A percentile compares a stretch with the other conserved stretches of the same genome.
Evolutionary conservation across 208 protist species (phyloP).

Genomic region (Acanthamoeba triangularis): DNA sequence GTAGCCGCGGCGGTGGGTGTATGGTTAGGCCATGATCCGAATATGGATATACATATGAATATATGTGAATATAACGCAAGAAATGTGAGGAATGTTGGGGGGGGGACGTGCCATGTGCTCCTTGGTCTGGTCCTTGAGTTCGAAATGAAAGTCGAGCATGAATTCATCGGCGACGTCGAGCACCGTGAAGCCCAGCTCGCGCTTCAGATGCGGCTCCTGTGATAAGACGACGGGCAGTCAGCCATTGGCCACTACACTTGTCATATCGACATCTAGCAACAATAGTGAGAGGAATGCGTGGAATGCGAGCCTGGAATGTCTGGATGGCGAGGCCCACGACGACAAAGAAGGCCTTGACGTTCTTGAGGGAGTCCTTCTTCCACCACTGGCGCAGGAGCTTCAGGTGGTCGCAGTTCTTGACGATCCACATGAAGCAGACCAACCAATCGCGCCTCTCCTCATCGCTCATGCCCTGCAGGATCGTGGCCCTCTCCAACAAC

Average conservation of each 20-base stretch:
- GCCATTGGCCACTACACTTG: not conserved
- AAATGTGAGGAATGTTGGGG: not conserved
- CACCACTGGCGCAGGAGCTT: constrained; percentile 58
- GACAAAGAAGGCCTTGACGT: constrained; percentile 44
- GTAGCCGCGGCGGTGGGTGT: not conserved
- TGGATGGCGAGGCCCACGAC: constrained; percentile 24
- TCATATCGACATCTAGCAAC: not conserved
- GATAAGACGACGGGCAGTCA: not conserved
- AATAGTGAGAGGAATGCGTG: not conserved
- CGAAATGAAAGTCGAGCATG: constrained; percentile 47
- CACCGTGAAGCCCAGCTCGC: constrained; percentile 37
- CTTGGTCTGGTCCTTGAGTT: constrained; percentile 54
- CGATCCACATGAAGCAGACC: constrained; percentile 74
- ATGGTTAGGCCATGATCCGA: not conserved
- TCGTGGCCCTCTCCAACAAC: not conserved
- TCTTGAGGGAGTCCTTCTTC: constrained; percentile 27
- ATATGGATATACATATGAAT: not conserved
- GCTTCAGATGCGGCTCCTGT: constrained; percentile 36
- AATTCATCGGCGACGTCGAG: constrained; percentile 57
- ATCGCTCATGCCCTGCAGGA: constrained; percentile 47
- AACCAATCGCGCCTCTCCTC: constrained; percentile 59
- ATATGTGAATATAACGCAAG: not conserved
- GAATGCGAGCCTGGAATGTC: not conserved
- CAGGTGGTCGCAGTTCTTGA: constrained; percentile 30
- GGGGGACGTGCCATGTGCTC: not conserved